phyloP scores from a whole-genome alignment of 306 rosid genomes.

The Echinosophora koreensis region DNA sequence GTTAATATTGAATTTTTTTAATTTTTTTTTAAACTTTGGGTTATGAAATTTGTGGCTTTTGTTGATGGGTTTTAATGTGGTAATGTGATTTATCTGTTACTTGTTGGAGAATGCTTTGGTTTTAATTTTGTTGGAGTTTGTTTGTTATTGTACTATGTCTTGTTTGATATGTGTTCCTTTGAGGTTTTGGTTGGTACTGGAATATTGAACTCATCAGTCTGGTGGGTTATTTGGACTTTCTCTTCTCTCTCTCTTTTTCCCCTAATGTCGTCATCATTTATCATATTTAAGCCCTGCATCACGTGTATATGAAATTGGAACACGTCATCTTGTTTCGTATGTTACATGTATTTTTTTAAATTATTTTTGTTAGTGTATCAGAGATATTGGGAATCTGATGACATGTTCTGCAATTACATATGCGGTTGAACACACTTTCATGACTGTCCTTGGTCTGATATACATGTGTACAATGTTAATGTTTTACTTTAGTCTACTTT shows the following conservation, averaged over 20 bases:
- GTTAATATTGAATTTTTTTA: neutral
- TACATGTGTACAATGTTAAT: neutral
- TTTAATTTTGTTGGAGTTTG: neutral
- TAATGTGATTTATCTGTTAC: neutral
- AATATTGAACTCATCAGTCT: neutral
- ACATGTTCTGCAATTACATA: neutral
- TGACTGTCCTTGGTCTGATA: neutral
- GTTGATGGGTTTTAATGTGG: neutral
- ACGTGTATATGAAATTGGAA: neutral
- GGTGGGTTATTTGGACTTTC: neutral
- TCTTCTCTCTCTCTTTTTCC: neutral
- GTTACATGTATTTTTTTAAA: no score
- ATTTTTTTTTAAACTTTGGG: no score
- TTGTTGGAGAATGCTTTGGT: neutral
- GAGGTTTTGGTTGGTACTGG: neutral
- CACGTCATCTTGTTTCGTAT: neutral
- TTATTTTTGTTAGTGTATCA: neutral
- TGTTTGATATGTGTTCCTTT: neutral
- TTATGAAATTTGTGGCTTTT: neutral
- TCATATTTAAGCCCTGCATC: neutral
- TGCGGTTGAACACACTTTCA: slow-evolving; percentile 4
- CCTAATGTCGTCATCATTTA: no score
- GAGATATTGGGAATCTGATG: slow-evolving; percentile 13
- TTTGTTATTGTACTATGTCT: neutral
- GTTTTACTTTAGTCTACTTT: neutral